Conservation (phyloP, 345 rosid genomes). For the Linum tenue region DNA sequence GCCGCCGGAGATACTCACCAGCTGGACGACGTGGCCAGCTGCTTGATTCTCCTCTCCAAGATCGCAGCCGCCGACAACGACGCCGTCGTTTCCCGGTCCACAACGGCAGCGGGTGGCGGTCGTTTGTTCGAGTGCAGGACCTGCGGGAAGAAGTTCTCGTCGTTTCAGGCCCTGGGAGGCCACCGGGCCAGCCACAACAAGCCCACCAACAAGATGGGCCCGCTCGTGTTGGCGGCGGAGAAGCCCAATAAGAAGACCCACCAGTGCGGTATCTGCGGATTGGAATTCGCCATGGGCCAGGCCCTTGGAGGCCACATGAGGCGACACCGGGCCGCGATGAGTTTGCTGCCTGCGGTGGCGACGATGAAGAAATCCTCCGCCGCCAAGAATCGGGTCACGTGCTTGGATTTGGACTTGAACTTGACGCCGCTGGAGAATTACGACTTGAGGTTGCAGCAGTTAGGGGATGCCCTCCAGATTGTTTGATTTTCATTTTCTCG, state of each 20-base stretch:
- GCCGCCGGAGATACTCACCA: constrained; percentile 1
- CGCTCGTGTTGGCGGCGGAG: not conserved
- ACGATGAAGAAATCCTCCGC: not conserved
- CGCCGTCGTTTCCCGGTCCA: not conserved
- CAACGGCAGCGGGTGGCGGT: not conserved
- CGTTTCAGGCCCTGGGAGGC: constrained; percentile 90
- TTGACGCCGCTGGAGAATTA: not conserved
- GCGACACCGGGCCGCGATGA: not conserved
- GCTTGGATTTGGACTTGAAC: not conserved
- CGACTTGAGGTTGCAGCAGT: constrained; percentile 3
- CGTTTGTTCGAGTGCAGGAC: constrained; percentile 73
- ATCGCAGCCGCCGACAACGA: constrained; percentile 23
- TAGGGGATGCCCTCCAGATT: not conserved
- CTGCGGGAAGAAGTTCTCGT: constrained; percentile 58
- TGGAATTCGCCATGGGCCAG: constrained; percentile 1
- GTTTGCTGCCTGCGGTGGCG: not conserved
- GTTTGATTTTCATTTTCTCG: too few relatives aligned
- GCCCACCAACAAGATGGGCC: constrained; percentile 22
- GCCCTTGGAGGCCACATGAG: constrained; percentile 6
- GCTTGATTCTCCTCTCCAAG: constrained; percentile 59
- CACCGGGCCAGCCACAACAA: constrained; percentile 89
- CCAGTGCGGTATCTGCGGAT: not conserved
- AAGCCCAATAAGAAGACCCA: not conserved
- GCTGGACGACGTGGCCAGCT: constrained; percentile 36
- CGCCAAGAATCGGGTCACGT: not conserved